phyloP scores from a whole-genome alignment of 352 stramenopile genomes.

The Phytophthora nicotianae region DNA sequence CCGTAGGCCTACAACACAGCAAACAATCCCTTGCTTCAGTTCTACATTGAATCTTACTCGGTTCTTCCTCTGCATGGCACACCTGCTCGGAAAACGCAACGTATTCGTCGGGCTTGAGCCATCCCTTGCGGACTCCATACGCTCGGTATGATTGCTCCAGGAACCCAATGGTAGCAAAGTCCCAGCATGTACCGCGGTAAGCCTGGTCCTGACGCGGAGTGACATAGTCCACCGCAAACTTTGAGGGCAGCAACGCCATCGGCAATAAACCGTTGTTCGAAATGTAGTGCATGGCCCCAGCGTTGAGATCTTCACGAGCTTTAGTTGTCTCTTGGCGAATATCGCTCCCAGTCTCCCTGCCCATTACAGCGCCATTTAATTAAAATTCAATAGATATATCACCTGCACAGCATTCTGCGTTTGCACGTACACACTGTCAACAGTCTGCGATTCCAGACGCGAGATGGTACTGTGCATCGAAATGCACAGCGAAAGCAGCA shows the following conservation, averaged over 20 bases:
- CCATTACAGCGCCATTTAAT: not conserved
- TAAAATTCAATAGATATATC: too few relatives aligned
- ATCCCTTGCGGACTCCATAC: slow-evolving; percentile 65
- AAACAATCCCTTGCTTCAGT: slow-evolving; percentile 1
- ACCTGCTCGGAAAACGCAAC: slow-evolving; percentile 83
- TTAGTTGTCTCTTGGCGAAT: slow-evolving; percentile 19
- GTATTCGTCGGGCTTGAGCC: slow-evolving; percentile 74
- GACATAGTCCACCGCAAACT: slow-evolving; percentile 82
- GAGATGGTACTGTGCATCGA: slow-evolving; percentile 80
- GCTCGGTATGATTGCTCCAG: slow-evolving; percentile 82
- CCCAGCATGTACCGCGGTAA: slow-evolving; percentile 81
- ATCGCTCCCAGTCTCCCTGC: slow-evolving; percentile 24
- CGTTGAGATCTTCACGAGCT: slow-evolving; percentile 13
- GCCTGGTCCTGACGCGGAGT: slow-evolving; percentile 78
- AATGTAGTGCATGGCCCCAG: slow-evolving; percentile 12
- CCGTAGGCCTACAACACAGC: slow-evolving; percentile 57
- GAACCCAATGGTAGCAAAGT: slow-evolving; percentile 82
- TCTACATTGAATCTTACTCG: not conserved
- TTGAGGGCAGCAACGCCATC: slow-evolving; percentile 75
- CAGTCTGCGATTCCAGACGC: slow-evolving; percentile 40
- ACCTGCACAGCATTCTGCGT: not conserved
- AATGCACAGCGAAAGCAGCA: slow-evolving; percentile 61
- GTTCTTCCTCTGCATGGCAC: not conserved
- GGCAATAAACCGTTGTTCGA: slow-evolving; percentile 52
- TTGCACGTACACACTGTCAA: slow-evolving; percentile 26